These are phyloP conservation scores for Magnusiomyces tetraspermus DNA, from an alignment of 1,139 yeast species.

Conservation along the genomic window DNA sequence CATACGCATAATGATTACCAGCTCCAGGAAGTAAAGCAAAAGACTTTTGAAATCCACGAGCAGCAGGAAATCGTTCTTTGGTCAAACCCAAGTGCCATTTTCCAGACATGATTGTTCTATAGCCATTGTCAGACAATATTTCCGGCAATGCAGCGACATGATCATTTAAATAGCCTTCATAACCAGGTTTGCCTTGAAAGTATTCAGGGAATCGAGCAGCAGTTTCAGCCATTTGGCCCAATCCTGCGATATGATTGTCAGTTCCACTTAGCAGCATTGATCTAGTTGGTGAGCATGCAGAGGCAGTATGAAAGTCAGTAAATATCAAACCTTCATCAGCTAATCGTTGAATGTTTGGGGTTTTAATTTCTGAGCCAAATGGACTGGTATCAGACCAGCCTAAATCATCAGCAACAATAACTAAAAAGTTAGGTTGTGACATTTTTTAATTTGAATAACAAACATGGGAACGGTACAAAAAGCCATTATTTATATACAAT, in stretches of 20 bases:
- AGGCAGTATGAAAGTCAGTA: conserved; percentile 54
- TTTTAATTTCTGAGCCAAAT: conserved; percentile 51
- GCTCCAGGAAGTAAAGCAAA: conserved; percentile 49
- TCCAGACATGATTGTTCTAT: conserved; percentile 44
- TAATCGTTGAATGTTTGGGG: conserved; percentile 43
- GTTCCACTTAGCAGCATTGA: conserved; percentile 55
- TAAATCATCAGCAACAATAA: conserved; percentile 54
- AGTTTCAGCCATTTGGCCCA: conserved; percentile 52
- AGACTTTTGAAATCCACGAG: conserved; percentile 44
- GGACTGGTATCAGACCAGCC: conserved; percentile 52
- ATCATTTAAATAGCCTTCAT: conserved; percentile 47
- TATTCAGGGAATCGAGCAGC: conserved; percentile 22
- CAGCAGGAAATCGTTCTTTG: conserved; percentile 43
- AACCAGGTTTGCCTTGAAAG: conserved; percentile 40
- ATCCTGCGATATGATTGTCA: conserved; percentile 52
- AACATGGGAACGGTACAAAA: too few relatives aligned
- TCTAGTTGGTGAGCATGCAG: conserved; percentile 58
- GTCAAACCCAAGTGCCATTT: conserved; percentile 51
- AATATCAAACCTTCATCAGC: conserved; percentile 41
- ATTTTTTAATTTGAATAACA: too few relatives aligned
- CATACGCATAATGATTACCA: conserved; percentile 47
- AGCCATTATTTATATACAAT: too few relatives aligned
- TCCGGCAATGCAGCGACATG: conserved; percentile 48
- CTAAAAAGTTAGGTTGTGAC: conserved; percentile 36
- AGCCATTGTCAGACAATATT: conserved; percentile 38